A percentile compares a stretch with the other conserved stretches of the same genome.
phyloP scores from a whole-genome alignment of 1,284 basidiomycete genomes.

The Ustilago esculenta region DNA sequence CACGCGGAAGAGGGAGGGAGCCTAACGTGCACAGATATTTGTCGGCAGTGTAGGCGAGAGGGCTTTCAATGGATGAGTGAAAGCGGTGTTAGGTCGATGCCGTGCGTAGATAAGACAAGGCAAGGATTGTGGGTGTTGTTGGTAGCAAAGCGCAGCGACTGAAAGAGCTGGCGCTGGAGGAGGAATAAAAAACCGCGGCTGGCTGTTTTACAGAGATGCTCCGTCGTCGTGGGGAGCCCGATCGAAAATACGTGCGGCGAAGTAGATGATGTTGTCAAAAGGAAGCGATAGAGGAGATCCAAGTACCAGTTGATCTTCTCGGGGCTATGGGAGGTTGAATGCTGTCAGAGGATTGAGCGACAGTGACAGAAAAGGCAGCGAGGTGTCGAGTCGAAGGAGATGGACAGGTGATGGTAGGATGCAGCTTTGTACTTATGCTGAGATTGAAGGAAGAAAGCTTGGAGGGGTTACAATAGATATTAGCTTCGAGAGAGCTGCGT shows the following conservation, averaged over 20 bases:
- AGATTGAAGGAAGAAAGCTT: too few relatives aligned
- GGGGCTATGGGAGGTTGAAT: not conserved
- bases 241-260: too few relatives aligned
- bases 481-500: conserved; percentile 14
- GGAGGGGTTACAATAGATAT: too few relatives aligned
- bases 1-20: conserved; percentile 1
- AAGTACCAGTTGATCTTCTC: not conserved
- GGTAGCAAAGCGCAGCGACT: not conserved
- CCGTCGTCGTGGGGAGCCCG: too few relatives aligned
- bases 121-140: not conserved
- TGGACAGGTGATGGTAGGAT: not conserved
- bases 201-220: not conserved
- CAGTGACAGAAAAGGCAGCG: too few relatives aligned
- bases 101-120: conserved; percentile 8
- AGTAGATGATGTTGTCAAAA: too few relatives aligned
- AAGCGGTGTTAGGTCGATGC: not conserved
- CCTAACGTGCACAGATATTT: conserved; percentile 44
- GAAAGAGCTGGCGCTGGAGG: not conserved
- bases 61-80: conserved; percentile 1
- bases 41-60: conserved; percentile 30
- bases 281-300: not conserved
- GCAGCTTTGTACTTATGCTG: not conserved
- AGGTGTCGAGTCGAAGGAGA: too few relatives aligned
- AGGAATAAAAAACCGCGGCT: not conserved
- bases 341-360: too few relatives aligned